Evolutionary conservation across 805 yeast species (phyloP), one percentile per base, ranked within the genome.

Genomic region (Maudiozyma barnettii): DNA sequence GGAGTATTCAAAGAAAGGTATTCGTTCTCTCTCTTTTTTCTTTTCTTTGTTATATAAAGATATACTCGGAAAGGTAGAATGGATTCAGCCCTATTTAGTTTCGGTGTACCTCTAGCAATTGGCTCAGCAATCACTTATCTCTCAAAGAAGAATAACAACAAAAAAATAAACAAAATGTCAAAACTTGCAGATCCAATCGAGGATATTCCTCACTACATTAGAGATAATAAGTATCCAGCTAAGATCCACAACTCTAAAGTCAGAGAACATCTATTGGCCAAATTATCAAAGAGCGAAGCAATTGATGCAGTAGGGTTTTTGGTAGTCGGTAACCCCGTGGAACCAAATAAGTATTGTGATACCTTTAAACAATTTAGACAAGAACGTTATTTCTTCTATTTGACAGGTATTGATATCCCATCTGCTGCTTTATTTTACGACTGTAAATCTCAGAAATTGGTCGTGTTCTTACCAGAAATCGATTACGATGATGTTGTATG

Each of bases 401-500:
- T 93, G 37, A 70, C 88, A 4, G 99, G 99, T 16, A 82, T 84
- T 46, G 80, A 84, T 52, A 73, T 87, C 43, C 88, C 93, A 0
- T 95, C 93, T 1, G 73, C 84, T 31, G 82, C 78, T 55, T 75
- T 87, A 1, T 67, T 84, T 20, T 91, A 76, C 59, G 70, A 78
- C 43, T 58, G 80, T 36, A 59, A 54, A 3, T 54, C 64, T 6
- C 86, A 82, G 40, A 73, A 77, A 45, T 71, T 88, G 51, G 78
- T 81, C 0, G 68, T 91, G 22, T 91, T 84, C 59, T 70, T 93
- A 45, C 97, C 98, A 1, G 77, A 84, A 45, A 73, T 91, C 37
- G 96, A 89, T 59, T 68, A 75, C 39, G 98, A 93, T 40, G 96
- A 87, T 60, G 84, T 91, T 39, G 84, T 93, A 88, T 91, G 99